phyloP scores from a whole-genome alignment of 495 filamentous ascomycete genomes.

The Talaromyces nanjingensis region DNA sequence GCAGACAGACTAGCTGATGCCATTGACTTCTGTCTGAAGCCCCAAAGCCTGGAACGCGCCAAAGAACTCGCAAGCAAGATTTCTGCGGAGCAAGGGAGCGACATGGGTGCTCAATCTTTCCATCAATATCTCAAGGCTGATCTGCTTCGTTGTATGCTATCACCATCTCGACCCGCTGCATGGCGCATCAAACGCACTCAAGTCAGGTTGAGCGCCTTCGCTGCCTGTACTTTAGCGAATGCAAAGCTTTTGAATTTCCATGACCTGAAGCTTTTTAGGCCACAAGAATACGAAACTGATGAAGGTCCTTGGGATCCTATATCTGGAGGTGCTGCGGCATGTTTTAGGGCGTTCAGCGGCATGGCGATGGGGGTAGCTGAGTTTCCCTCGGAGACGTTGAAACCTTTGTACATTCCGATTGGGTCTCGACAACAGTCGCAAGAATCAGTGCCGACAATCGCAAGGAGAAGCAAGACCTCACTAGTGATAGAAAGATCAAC shows the following conservation, averaged over 20 bases:
- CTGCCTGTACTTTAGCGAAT: constrained; percentile 58
- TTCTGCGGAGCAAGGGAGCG: constrained; percentile 53
- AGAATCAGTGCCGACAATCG: not conserved
- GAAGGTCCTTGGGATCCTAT: not conserved
- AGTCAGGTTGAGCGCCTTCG: constrained; percentile 59
- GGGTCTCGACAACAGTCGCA: not conserved
- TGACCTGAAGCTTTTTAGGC: not conserved
- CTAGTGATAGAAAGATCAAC: not conserved
- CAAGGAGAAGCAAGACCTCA: not conserved
- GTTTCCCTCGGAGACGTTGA: not conserved
- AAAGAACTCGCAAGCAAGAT: constrained; percentile 54
- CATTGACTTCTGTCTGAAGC: constrained; percentile 51
- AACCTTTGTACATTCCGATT: not conserved
- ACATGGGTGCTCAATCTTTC: constrained; percentile 59
- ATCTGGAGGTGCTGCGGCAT: not conserved
- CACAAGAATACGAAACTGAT: constrained; percentile 8
- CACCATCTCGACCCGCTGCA: constrained; percentile 57
- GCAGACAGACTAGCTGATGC: constrained; percentile 53
- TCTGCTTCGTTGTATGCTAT: constrained; percentile 53
- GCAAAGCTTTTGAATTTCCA: constrained; percentile 50
- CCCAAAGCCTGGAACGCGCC: constrained; percentile 48
- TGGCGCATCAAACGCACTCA: constrained; percentile 62
- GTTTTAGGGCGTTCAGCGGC: not conserved
- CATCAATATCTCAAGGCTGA: constrained; percentile 59
- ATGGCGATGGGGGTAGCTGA: not conserved